Base-by-base conservation (phyloP, 1,139 yeast genomes). In the Yamadazyma jaroonii region DNA sequence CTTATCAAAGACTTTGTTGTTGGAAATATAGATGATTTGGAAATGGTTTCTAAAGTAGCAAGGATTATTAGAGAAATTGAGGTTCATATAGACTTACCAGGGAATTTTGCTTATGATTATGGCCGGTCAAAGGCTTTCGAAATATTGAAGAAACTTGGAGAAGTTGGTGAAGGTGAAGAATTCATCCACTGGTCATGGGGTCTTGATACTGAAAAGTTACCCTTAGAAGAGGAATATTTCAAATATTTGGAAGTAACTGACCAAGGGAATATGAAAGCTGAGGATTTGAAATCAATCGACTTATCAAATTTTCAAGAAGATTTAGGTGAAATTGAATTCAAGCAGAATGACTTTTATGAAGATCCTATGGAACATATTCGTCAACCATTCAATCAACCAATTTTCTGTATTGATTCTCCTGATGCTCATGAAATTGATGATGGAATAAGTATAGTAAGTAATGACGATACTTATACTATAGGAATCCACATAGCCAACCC, bases 391-490 rank as follows among this genome's bases (percentile, higher is more conserved):
- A 54, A 64, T 9, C 59, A 73, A 27, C 76, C 82, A 0, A 81
- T 90, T 0, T 92, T 81, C 55, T 89, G 97, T 60, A 89, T 92
- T 42, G 98, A 92, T 60, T 74, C 84, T 3, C 78, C 70, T 9
- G 73, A 72, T 31, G 96, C 97, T 0, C 84, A 84, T 49, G 98
- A 92, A 59, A 85, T 92, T 44, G 98, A 92, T 58, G 98, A 92
- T 59, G 98, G 97, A 12, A 27, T 27, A 12, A 12, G 17, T 13
- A 11, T 27, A 3, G 65, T 25, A n/a, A 25, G 17, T 4, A 42
- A 62, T 0, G 55, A 52, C 2, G 58, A 59, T 1, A 52, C 55
- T 4, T 74, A 66, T 49, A 62, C 64, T 2, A 52, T 90, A 5
- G 75, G 83, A 25, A 71, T 88, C 6, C 96, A 86, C 59, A 79